phyloP scores from a whole-genome alignment of 805 yeast genomes.

The Ogataea glucozyma region DNA sequence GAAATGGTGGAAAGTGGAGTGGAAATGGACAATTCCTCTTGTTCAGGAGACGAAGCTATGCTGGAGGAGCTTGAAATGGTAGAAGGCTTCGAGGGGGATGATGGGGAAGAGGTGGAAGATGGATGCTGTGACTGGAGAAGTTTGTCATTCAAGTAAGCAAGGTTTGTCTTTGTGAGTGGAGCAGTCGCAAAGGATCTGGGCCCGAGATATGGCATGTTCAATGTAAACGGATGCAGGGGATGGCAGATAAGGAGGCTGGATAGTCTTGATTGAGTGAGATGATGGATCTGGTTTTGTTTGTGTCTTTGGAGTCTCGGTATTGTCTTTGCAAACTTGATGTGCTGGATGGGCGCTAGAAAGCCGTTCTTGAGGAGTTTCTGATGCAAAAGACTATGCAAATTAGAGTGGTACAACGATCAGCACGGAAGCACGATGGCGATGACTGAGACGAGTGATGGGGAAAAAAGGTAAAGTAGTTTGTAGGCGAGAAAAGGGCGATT shows the following conservation, averaged over 20 bases:
- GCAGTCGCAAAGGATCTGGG: slow-evolving; percentile 39
- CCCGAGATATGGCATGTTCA: slow-evolving; percentile 37
- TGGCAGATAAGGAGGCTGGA: not conserved
- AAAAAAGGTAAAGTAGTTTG: not conserved
- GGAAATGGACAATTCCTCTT: slow-evolving; percentile 25
- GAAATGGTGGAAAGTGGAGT: slow-evolving; percentile 33
- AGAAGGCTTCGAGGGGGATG: slow-evolving; percentile 1
- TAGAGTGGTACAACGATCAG: not conserved
- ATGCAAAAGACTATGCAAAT: slow-evolving; percentile 5
- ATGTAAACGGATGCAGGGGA: not conserved
- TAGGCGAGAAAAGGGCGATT: not conserved
- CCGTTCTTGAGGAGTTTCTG: not conserved
- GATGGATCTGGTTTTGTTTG: not conserved
- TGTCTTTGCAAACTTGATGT: slow-evolving; percentile 6
- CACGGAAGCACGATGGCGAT: not conserved
- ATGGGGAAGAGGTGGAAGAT: not conserved
- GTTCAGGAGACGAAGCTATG: slow-evolving; percentile 25
- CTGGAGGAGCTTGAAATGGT: slow-evolving; percentile 18
- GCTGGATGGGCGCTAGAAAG: slow-evolving; percentile 2
- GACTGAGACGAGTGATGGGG: not conserved
- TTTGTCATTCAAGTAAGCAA: slow-evolving; percentile 32
- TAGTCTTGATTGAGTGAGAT: not conserved
- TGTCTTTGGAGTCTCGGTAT: not conserved
- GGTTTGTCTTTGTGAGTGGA: slow-evolving; percentile 35
- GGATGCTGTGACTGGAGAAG: slow-evolving; percentile 17